Evolutionary conservation across 345 rosid genomes (phyloP), one percentile per base, ranked within the genome.

Genomic region (Mangifera indica): DNA sequence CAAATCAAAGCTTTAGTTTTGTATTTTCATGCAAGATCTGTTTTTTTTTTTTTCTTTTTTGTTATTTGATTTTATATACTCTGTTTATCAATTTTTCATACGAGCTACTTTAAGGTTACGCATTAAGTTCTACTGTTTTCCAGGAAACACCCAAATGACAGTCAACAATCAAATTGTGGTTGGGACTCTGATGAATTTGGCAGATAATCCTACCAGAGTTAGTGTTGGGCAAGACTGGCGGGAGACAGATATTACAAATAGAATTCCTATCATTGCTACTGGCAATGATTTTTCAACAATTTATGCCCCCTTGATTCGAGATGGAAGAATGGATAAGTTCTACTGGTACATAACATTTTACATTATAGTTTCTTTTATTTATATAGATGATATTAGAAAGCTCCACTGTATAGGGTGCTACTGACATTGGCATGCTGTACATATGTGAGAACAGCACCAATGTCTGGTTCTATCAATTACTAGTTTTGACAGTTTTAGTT

Each of bases 171-270:
- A 94, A 78, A 92, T 94, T 54, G 97, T 89, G 44, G 93, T 89
- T 22, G 97, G 97, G 22, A 94, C 97, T 29, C 85, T 92, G 44
- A 94, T 92, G 98, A 94, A 94, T 77, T 84, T 92, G 80, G 77
- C 93, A 20, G 97, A 94, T 77, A 92, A 90, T 81, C 97, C 97
- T 60, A 94, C 97, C 42, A 87, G 98, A 79, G 97, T 94, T 54
- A 94, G 98, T 80, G 72, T 87, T 58, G 98, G 98, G 71, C 98
- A 94, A 90, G 92, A 92, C 25, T 94, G 98, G 98, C 83, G 91
- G 84, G 93, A 88, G 74, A 79, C 88, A 49, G 97, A 92, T 76
- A 2, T 86, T 72, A 83, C 86, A 66, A 85, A 94, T 64, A 84
- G 98, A 89, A 80, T 94, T 64, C 98, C 98, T 62, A 85, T 94